These are phyloP conservation scores for Microdochium trichocladiopsis DNA, from an alignment of 2,329 filamentous ascomycete genomes.

Conservation along the genomic window DNA sequence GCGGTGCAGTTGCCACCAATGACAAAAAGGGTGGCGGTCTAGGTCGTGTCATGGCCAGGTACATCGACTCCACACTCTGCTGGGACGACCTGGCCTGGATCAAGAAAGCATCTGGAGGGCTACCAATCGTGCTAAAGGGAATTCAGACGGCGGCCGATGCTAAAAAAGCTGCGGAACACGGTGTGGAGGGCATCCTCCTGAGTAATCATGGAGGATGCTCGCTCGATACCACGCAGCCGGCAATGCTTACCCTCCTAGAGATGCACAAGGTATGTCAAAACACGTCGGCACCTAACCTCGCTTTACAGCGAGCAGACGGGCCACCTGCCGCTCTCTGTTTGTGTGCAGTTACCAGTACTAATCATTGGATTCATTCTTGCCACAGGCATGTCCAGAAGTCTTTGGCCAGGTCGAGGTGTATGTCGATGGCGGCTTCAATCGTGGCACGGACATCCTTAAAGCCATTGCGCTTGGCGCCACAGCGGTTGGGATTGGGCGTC, in stretches of 20 bases:
- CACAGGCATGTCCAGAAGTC: slow-evolving; percentile 34
- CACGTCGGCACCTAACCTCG: neutral
- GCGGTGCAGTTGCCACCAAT: slow-evolving; percentile 33
- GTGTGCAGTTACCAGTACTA: too few species aligned
- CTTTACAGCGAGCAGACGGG: too few species aligned
- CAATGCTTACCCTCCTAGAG: slow-evolving; percentile 2
- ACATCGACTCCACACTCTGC: slow-evolving; percentile 41
- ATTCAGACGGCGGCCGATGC: slow-evolving; percentile 51
- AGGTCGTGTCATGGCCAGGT: slow-evolving; percentile 42
- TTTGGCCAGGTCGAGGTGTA: slow-evolving; percentile 43
- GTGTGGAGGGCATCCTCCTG: slow-evolving; percentile 45
- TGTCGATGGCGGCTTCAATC: slow-evolving; percentile 44
- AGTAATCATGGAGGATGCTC: slow-evolving; percentile 53
- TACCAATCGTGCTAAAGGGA: slow-evolving; percentile 48
- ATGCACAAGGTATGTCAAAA: neutral
- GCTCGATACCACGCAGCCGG: slow-evolving; percentile 35
- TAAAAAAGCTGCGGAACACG: slow-evolving; percentile 36
- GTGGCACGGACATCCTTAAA: slow-evolving; percentile 48
- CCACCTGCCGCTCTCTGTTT: too few species aligned
- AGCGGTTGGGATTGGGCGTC: slow-evolving; percentile 45
- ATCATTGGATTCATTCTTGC: too few species aligned
- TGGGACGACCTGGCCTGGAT: slow-evolving; percentile 50
- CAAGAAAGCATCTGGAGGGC: slow-evolving; percentile 29
- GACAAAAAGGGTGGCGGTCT: slow-evolving; percentile 47
- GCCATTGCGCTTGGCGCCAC: slow-evolving; percentile 44